Conservation (phyloP, 2,329 filamentous ascomycete genomes). For the Fusarium miscanthi region DNA sequence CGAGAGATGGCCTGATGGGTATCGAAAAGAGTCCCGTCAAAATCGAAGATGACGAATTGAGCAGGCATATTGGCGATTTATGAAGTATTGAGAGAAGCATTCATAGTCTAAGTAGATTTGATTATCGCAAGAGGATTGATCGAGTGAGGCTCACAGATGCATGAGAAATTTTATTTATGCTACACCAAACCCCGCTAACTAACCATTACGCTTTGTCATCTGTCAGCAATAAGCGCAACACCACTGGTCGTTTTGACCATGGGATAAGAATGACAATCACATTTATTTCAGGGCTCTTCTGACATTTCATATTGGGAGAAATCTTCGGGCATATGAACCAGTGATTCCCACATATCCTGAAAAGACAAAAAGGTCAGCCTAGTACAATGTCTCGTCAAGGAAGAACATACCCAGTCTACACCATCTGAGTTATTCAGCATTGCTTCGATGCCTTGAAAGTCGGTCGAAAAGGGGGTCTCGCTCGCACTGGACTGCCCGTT, state of each 20-base stretch:
- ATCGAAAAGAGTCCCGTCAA: slow-evolving; percentile 12
- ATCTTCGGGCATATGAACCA: slow-evolving; percentile 26
- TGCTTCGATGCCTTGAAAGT: slow-evolving; percentile 22
- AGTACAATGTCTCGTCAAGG: rapidly evolving
- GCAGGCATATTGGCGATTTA: background rate
- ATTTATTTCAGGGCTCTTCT: background rate
- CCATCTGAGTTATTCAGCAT: slow-evolving; percentile 29
- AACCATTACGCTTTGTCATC: background rate
- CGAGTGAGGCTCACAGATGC: background rate
- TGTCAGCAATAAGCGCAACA: background rate
- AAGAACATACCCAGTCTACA: slow-evolving; percentile 29
- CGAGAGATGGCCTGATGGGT: slow-evolving; percentile 14
- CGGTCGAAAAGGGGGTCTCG: background rate
- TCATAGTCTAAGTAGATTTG: rapidly evolving
- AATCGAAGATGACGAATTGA: slow-evolving; percentile 14
- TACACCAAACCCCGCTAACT: background rate
- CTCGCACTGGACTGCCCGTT: background rate
- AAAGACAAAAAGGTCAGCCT: background rate
- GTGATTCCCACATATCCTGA: slow-evolving; percentile 28
- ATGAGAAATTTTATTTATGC: background rate
- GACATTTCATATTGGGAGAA: slow-evolving; percentile 15
- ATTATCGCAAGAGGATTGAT: rapidly evolving
- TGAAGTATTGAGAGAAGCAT: rapidly evolving
- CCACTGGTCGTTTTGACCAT: rapidly evolving
- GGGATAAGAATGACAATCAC: background rate